Conservation (phyloP, 2,329 filamentous ascomycete genomes). For the Westerdykella sp. region DNA sequence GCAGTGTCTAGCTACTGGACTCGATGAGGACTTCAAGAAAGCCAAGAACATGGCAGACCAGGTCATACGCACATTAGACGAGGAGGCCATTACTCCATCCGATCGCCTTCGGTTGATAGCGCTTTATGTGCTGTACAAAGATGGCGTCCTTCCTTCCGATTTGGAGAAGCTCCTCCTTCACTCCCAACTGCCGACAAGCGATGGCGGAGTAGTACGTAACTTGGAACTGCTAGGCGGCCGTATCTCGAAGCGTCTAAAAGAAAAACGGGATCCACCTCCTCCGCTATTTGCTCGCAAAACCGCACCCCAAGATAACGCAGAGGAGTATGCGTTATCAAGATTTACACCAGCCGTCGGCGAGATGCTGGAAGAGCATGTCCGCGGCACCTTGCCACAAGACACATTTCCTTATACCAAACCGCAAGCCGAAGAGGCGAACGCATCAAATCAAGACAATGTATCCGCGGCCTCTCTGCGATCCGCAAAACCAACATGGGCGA, state of each 20-base stretch:
- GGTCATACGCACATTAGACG: conserved; percentile 80
- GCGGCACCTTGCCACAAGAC: conserved; percentile 38
- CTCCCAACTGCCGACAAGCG: conserved; percentile 66
- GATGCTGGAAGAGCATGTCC: conserved; percentile 66
- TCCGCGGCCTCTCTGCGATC: conserved; percentile 67
- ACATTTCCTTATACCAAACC: conserved; percentile 47
- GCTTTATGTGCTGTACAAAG: conserved; percentile 78
- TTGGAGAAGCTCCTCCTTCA: conserved; percentile 79
- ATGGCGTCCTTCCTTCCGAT: conserved; percentile 78
- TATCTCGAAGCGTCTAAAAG: conserved; percentile 68
- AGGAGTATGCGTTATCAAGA: conserved; percentile 80
- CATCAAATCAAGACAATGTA: conserved; percentile 49
- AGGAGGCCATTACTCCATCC: conserved; percentile 62
- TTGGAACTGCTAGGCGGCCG: conserved; percentile 76
- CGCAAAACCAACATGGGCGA: conserved; percentile 93
- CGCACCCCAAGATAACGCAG: conserved; percentile 46
- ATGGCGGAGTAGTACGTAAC: conserved; percentile 68
- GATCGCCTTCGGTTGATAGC: conserved; percentile 82
- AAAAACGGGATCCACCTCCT: conserved; percentile 57
- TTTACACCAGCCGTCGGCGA: conserved; percentile 76
- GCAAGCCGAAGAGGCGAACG: conserved; percentile 55
- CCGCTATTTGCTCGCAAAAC: conserved; percentile 68
- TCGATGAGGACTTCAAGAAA: conserved; percentile 88
- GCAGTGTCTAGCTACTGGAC: conserved; percentile 73
- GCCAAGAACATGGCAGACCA: conserved; percentile 84